These are phyloP conservation scores for Dionaea muscipula DNA, from an alignment of 179 eudicot genomes.

Conservation along the genomic window DNA sequence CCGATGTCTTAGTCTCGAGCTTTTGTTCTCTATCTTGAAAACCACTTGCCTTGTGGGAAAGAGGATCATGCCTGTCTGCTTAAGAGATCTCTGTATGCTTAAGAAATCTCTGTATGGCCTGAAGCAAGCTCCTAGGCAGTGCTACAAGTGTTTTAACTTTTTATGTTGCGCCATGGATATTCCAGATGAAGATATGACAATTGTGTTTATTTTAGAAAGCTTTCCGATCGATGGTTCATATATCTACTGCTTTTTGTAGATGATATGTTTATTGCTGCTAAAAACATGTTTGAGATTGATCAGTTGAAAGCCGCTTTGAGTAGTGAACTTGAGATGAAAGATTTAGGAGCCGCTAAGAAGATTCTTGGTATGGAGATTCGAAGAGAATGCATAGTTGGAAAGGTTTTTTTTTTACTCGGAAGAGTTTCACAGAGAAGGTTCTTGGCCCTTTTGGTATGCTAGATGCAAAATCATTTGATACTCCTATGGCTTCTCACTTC, in stretches of 20 bases:
- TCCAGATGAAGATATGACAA: not conserved
- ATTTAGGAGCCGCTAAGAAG: no score
- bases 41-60: not conserved
- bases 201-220: conserved; percentile 5
- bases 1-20: no score
- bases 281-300: not conserved
- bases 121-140: conserved; percentile 8
- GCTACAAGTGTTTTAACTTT: conserved; percentile 7
- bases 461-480: conserved; percentile 3
- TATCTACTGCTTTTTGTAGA: conserved; percentile 6
- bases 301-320: not conserved
- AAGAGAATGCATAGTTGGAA: no score
- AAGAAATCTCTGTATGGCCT: conserved; percentile 12
- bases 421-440: conserved; percentile 2
- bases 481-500: conserved; percentile 15
- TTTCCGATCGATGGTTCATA: no score
- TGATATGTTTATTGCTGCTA: no score
- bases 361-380: no score
- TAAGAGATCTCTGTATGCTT: conserved; percentile 12
- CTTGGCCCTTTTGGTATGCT: conserved; percentile 1
- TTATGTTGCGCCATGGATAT: conserved; percentile 3
- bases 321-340: no score
- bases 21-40: no score
- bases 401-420: no score
- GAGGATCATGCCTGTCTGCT: conserved; percentile 7